phyloP scores from a whole-genome alignment of 371 early-diverging fungal genomes.

The Batkoa obscura region DNA sequence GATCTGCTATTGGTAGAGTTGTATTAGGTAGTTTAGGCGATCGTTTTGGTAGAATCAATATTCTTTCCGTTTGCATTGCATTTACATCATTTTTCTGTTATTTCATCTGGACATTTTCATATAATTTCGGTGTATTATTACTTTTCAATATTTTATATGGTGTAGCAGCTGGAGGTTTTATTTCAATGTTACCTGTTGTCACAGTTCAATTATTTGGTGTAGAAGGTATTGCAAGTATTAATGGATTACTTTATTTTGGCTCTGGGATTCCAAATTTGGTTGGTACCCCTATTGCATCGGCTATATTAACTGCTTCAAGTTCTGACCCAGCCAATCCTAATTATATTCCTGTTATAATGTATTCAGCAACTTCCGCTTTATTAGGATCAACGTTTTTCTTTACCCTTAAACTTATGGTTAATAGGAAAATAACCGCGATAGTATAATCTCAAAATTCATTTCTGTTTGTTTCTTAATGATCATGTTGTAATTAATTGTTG shows the following conservation, averaged over 20 bases:
- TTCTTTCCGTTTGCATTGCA: conserved; percentile 21
- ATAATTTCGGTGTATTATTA: conserved; percentile 19
- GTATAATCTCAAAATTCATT: too few species aligned
- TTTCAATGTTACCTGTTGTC: conserved; percentile 20
- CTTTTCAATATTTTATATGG: conserved; percentile 35
- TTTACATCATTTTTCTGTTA: conserved; percentile 24
- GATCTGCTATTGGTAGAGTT: conserved; percentile 41
- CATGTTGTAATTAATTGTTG: too few species aligned
- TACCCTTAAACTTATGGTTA: not conserved
- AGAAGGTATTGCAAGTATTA: conserved; percentile 17
- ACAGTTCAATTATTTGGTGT: conserved; percentile 27
- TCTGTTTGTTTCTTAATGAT: too few species aligned
- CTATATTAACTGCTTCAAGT: conserved; percentile 15
- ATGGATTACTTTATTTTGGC: conserved; percentile 18
- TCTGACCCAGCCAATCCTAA: too few species aligned
- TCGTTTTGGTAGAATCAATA: conserved; percentile 34
- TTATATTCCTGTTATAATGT: conserved; percentile 3
- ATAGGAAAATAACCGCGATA: too few species aligned
- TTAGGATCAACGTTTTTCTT: not conserved
- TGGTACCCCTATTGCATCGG: conserved; percentile 29
- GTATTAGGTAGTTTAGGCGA: conserved; percentile 38
- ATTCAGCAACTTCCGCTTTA: not conserved
- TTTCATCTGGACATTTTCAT: conserved; percentile 36
- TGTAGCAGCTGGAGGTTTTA: conserved; percentile 31
- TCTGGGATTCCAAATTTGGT: conserved; percentile 19